phyloP scores from a whole-genome alignment of 257 asterid genomes.

The Solanum neorickii region DNA sequence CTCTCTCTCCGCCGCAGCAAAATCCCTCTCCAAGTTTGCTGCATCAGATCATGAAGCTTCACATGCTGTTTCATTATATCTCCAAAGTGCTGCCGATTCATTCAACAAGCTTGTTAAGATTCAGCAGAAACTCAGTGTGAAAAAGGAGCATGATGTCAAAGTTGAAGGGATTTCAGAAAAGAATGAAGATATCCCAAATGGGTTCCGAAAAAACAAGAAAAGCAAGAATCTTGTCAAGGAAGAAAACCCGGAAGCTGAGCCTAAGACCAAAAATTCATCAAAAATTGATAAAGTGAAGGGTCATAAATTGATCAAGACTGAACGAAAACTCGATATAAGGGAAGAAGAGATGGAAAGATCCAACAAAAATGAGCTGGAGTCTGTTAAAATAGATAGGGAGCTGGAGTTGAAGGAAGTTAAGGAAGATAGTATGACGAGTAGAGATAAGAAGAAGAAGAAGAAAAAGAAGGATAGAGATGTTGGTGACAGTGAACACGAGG shows the following conservation, averaged over 20 bases:
- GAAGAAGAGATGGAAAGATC: background rate
- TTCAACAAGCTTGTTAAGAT: conserved; percentile 33
- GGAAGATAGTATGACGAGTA: background rate
- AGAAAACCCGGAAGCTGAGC: background rate
- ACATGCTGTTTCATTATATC: conserved; percentile 27
- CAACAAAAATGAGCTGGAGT: background rate
- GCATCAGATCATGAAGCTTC: conserved; percentile 42
- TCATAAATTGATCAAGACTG: background rate
- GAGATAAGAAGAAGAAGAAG: background rate
- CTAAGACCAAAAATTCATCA: background rate
- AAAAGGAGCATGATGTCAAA: background rate
- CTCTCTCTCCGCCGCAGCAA: conserved; percentile 40
- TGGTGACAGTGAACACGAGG: background rate
- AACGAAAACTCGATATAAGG: background rate
- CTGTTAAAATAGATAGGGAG: background rate
- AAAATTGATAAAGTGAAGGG: background rate
- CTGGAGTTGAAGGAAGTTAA: background rate
- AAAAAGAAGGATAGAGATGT: conserved; percentile 6
- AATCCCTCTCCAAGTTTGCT: conserved; percentile 29
- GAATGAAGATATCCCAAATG: background rate
- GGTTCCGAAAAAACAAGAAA: background rate
- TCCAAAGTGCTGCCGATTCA: conserved; percentile 38
- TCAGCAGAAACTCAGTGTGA: conserved; percentile 14
- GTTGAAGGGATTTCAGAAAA: background rate
- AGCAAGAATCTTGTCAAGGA: background rate